A percentile compares a stretch with the other conserved stretches of the same genome.
These are phyloP conservation scores for Chrysopogon serrulatus DNA, from an alignment of 176 grass and related monocot species.

Conservation along the genomic window DNA sequence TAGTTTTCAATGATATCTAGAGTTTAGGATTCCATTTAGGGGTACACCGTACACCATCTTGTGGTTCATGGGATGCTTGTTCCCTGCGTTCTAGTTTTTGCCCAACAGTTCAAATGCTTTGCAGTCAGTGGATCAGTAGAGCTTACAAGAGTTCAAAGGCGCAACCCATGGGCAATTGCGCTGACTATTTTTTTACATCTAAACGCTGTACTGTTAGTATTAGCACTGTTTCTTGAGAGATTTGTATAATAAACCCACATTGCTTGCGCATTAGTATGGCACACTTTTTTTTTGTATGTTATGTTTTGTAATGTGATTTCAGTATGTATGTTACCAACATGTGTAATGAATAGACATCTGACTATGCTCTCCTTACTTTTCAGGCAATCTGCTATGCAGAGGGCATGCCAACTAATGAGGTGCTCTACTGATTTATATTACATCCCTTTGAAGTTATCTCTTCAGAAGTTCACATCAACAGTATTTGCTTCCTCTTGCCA, in stretches of 20 bases:
- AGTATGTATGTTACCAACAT: neutral
- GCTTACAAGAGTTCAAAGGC: neutral
- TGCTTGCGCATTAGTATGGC: neutral
- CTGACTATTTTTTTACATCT: neutral
- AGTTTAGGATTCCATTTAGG: neutral
- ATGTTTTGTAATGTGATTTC: neutral
- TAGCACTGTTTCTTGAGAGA: neutral
- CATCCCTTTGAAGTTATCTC: neutral
- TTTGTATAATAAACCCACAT: neutral
- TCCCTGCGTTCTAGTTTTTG: neutral
- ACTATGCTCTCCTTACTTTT: slow-evolving; percentile 16
- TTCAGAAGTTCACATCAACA: neutral
- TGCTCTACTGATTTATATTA: slow-evolving; percentile 8
- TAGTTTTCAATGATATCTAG: neutral
- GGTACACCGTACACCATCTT: neutral
- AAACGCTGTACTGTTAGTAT: neutral
- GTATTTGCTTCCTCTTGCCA: too few relatives aligned
- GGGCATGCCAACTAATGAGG: slow-evolving; percentile 45
- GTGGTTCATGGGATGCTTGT: neutral
- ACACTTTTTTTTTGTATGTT: neutral
- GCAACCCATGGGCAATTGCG: neutral
- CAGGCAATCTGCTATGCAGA: slow-evolving; percentile 58
- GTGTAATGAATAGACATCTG: neutral
- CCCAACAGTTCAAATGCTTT: neutral
- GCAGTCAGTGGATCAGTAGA: neutral